Evolutionary conservation across 805 yeast species (phyloP), one percentile per base, ranked within the genome.

Genomic region (Kuraishia borneana): DNA sequence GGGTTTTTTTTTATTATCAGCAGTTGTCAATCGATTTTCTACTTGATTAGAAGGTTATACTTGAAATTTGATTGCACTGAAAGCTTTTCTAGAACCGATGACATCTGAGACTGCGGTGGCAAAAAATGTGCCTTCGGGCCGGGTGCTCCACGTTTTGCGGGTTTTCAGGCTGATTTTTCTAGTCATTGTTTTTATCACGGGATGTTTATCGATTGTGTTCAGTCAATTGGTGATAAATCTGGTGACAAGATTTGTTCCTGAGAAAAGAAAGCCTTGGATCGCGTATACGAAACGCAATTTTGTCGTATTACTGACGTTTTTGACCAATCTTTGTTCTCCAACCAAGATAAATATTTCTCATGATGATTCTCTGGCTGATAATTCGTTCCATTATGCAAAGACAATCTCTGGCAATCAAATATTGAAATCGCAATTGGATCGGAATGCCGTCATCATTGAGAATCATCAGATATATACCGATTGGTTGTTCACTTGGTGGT

Each of bases 381-480:
- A 54, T 8, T 46, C 60, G 6, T 55, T 63, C 42, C 39, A 36
- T 9, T 39, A 36, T 45, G 35, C 37, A 39, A 46, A 36, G 8
- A 52, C 51, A n/a, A 36, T 46, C 31, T 47, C 42, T 14, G 47
- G 46, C 17, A 41, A 16, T 26, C 35, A 32, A 7, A 26, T 41
- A 5, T 23, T 43, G n/a, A n/a, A 30, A 20, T 20, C 38, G 25
- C 41, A 36, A 4, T 39, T 57, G 5, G 53, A 51, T 26, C 39
- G 42, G 13, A 41, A 40, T 12, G 61, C 62, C 10, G 45, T 89
- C 2, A 52, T 80, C 31, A 77, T 88, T 23, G 73, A 92, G n/a
- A 89, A 89, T 51, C 97, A 89, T 55, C 96, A 88, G 58, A 79
- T 89, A 18, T 89, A 89, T 53, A 76, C 89, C 3, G 98, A 89